Percentiles rank a stretch among this genome's conserved stretches.
Evolutionary conservation across 2,329 filamentous ascomycete species (phyloP).

Genomic region (Colletotrichum lupini): DNA sequence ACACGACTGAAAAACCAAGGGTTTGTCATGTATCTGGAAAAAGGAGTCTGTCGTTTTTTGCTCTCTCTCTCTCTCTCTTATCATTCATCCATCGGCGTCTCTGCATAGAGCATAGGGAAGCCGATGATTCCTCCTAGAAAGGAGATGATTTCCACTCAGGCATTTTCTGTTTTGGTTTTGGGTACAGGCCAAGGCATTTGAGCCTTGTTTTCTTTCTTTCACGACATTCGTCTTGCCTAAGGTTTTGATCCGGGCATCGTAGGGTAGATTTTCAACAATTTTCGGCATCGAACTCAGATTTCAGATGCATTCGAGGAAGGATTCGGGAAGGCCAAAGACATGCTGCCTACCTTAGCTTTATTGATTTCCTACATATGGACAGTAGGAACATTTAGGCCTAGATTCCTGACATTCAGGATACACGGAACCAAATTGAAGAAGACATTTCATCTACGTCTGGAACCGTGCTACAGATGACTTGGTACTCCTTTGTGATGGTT

Average conservation of each 20-base stretch:
- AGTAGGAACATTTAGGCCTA: not conserved
- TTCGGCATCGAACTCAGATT: not conserved
- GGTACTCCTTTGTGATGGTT: not conserved
- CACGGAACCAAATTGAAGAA: slow-evolving; percentile 9
- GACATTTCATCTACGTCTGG: not conserved
- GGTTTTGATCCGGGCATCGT: not conserved
- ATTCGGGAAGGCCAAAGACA: not conserved
- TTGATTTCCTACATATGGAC: not conserved
- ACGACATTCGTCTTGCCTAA: not conserved
- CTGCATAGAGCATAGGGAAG: slow-evolving; percentile 24
- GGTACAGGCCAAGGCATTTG: not conserved
- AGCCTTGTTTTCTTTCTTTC: not conserved
- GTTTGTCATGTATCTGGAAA: slow-evolving; percentile 27
- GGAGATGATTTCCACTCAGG: slow-evolving; percentile 1
- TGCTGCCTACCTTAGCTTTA: not conserved
- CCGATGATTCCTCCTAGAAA: slow-evolving; percentile 18
- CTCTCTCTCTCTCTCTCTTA: not conserved
- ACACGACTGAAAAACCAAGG: slow-evolving; percentile 18
- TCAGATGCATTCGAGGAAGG: not conserved
- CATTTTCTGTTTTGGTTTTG: not conserved
- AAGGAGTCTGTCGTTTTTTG: slow-evolving; percentile 23
- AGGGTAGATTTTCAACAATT: not conserved
- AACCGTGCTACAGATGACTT: not conserved
- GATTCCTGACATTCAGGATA: not conserved
- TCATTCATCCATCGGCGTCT: slow-evolving; percentile 30